These are phyloP conservation scores for Apiotrichum akiyoshidainum DNA, from an alignment of 1,284 basidiomycete species.

Conservation along the genomic window DNA sequence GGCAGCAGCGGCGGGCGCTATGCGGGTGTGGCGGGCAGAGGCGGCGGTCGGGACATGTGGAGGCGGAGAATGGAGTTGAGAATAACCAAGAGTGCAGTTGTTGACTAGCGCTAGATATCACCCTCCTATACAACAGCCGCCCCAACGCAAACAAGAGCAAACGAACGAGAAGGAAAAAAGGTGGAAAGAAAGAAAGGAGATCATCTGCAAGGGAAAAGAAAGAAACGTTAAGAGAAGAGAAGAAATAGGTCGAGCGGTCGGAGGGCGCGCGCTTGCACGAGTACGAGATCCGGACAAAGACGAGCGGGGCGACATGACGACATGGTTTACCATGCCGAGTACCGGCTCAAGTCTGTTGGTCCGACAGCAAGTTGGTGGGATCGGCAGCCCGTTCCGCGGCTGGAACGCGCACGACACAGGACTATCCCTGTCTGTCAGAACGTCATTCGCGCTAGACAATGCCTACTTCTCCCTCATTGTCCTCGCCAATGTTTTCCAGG, in stretches of 20 bases:
- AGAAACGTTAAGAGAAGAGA: not conserved
- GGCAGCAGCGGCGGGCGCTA: no score
- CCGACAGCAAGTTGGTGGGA: no score
- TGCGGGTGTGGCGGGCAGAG: not conserved
- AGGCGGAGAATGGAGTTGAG: not conserved
- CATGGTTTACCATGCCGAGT: no score
- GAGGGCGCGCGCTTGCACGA: no score
- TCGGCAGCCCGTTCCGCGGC: no score
- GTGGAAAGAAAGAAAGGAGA: not conserved
- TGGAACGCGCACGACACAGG: no score
- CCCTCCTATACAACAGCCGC: slow-evolving; percentile 4
- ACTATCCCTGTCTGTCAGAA: not conserved
- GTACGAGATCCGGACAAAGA: no score
- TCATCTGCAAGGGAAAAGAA: not conserved
- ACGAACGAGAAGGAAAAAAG: slow-evolving; percentile 2
- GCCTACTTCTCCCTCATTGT: slow-evolving; percentile 33
- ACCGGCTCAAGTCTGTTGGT: no score
- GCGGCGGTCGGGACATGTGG: not conserved
- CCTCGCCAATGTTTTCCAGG: slow-evolving; percentile 38
- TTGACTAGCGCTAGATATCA: slow-evolving; percentile 6
- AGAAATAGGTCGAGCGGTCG: not conserved
- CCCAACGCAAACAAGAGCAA: not conserved
- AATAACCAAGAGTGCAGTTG: not conserved
- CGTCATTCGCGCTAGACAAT: slow-evolving; percentile 7
- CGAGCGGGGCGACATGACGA: no score